A percentile compares a stretch with the other conserved stretches of the same genome.
Evolutionary conservation across 805 yeast genomes (phyloP).

Genomic region (Yamadazyma sp.): DNA sequence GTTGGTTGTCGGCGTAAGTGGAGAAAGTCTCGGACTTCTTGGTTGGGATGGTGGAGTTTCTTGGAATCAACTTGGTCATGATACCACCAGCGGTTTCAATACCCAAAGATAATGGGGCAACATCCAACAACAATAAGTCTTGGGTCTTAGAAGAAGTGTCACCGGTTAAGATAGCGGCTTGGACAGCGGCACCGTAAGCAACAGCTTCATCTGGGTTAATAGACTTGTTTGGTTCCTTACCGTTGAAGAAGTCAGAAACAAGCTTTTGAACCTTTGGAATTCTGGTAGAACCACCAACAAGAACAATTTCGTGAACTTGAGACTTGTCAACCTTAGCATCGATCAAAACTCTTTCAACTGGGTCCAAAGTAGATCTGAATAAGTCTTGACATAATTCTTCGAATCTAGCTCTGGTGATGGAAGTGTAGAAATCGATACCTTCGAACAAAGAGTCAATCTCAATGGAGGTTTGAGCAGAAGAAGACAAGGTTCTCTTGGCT

Average conservation of each 20-base stretch:
- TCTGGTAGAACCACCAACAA: slow-evolving; percentile 98
- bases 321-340: slow-evolving; percentile 91
- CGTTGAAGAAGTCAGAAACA: slow-evolving; percentile 94
- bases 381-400: slow-evolving; percentile 94
- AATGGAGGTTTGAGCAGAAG: slow-evolving; percentile 91
- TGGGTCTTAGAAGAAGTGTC: slow-evolving; percentile 95
- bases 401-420: slow-evolving; percentile 95
- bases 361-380: slow-evolving; percentile 91
- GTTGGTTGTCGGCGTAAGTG: slow-evolving; percentile 97
- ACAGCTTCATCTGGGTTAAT: slow-evolving; percentile 99
- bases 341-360: slow-evolving; percentile 91
- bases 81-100: slow-evolving; percentile 99
- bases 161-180: slow-evolving; percentile 95
- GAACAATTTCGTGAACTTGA: slow-evolving; percentile 85
- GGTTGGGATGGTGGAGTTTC: slow-evolving; percentile 97
- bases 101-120: slow-evolving; percentile 96
- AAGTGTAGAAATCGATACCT: slow-evolving; percentile 95
- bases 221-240: slow-evolving; percentile 95
- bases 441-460: slow-evolving; percentile 94
- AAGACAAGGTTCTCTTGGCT: slow-evolving; percentile 97
- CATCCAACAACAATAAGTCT: slow-evolving; percentile 91
- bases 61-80: slow-evolving; percentile 96
- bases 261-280: slow-evolving; percentile 96
- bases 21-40: slow-evolving; percentile 97
- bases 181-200: slow-evolving; percentile 99